Conservation (phyloP, 2,329 filamentous ascomycete genomes). For the Botrytis tulipae region DNA sequence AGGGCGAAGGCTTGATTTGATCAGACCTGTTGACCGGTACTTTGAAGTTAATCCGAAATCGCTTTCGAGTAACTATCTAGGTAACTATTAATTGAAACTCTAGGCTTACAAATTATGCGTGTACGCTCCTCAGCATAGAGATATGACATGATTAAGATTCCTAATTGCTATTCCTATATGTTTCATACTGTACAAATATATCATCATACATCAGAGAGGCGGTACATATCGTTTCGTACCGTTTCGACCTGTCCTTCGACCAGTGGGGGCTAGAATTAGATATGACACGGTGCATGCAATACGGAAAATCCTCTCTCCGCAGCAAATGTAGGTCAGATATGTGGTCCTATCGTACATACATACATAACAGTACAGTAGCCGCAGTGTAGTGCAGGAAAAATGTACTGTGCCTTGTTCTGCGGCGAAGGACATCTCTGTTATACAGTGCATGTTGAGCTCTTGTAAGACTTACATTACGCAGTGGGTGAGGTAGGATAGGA, state of each 20-base stretch:
- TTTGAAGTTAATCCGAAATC: neutral
- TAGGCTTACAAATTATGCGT: neutral
- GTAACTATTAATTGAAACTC: neutral
- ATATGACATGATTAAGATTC: neutral
- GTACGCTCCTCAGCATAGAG: neutral
- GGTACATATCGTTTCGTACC: neutral
- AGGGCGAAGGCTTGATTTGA: constrained; percentile 7
- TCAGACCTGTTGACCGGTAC: neutral
- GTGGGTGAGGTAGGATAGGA: neutral
- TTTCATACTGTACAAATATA: constrained; percentile 8
- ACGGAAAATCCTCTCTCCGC: constrained; percentile 7
- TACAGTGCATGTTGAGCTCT: constrained; percentile 1
- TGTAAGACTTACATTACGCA: neutral
- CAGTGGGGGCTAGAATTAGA: neutral
- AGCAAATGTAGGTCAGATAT: constrained; percentile 15
- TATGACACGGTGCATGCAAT: constrained; percentile 8
- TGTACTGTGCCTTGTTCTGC: constrained; percentile 13
- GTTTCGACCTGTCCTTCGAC: constrained; percentile 4
- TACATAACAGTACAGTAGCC: constrained; percentile 7
- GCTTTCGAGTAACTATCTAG: neutral
- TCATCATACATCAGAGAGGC: neutral
- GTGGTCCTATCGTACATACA: constrained; percentile 14
- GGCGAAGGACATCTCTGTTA: constrained; percentile 6
- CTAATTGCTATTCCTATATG: neutral
- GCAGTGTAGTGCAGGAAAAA: constrained; percentile 10